Evolutionary conservation across 164 flowering plant species (phyloP), one percentile per base, ranked within the genome.

Genomic region (Piper betle): DNA sequence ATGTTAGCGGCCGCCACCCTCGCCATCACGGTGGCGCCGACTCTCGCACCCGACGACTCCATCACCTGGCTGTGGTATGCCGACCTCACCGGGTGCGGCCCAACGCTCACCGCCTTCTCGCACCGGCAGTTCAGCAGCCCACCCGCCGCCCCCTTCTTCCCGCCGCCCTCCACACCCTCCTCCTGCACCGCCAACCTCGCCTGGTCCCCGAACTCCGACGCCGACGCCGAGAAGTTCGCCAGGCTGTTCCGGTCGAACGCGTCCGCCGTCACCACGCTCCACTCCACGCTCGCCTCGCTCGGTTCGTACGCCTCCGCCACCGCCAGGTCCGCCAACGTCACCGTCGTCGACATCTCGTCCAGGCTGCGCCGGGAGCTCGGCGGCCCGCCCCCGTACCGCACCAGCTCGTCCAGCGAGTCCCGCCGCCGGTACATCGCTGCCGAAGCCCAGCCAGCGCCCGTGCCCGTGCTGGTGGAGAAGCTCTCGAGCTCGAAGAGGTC

Each of bases 401-500:
- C 11, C 2, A 52, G n/a, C 57, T 50, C 64, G 61, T 58, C 61
- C 42, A 58, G 40, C 17, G 61, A 58, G 6, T 76, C 9, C 62
- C 62, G 41, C 53, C 72, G 62, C 11, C 53, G 71, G 67, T 72
- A 74, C 72, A 71, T 64, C 25, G 75, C 75, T 50, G 70, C 71
- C 20, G 55, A 25, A 25, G 2, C 5, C 13, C 71, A 59, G 16
- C 83, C 33, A 2, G 33, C 33, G 33, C 33, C 33, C 33, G 33
- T 25, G 33, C 33, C 71, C 1, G 79, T 63, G 37, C 77, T 80
- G 3, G 92, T 84, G 0, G 97, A 81, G 75, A 91, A 83, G 77
- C 97, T 88, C 68, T 91, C 97, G 37, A 91, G 82, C 73, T 91
- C 97, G 75, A 91, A 91, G 41, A 91, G 62, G 69, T 91, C 97